Evolutionary conservation across 805 yeast species (phyloP).

Genomic region (Ascoidea asiatica): DNA sequence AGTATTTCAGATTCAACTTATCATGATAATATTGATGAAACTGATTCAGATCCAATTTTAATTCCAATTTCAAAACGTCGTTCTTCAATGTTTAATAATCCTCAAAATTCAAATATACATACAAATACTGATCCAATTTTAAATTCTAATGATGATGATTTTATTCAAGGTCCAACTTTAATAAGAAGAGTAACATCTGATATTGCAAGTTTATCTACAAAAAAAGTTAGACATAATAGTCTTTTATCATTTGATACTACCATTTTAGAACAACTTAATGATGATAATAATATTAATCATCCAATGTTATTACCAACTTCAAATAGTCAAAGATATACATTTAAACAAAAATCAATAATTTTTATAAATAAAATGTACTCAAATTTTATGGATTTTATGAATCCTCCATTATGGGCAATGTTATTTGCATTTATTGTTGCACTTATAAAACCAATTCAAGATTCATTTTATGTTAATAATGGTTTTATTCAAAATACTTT

Average conservation of each 20-base stretch:
- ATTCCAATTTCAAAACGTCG: background rate
- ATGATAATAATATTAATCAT: no score
- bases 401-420: constrained; percentile 81
- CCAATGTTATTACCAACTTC: background rate
- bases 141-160: background rate
- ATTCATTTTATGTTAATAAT: constrained; percentile 38
- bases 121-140: background rate
- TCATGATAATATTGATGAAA: no score
- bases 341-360: background rate
- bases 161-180: no score
- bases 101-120: background rate
- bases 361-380: constrained; percentile 8
- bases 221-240: no score
- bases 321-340: background rate
- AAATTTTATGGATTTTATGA: constrained; percentile 36
- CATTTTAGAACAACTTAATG: background rate
- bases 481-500: constrained; percentile 58
- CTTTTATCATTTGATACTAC: no score
- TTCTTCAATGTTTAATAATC: no score
- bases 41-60: background rate
- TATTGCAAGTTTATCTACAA: no score
- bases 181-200: no score
- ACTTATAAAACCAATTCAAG: constrained; percentile 43
- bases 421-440: constrained; percentile 55
- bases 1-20: no score